Conservation (phyloP, 164 flowering plant genomes). For the Tinospora cordifolia region DNA sequence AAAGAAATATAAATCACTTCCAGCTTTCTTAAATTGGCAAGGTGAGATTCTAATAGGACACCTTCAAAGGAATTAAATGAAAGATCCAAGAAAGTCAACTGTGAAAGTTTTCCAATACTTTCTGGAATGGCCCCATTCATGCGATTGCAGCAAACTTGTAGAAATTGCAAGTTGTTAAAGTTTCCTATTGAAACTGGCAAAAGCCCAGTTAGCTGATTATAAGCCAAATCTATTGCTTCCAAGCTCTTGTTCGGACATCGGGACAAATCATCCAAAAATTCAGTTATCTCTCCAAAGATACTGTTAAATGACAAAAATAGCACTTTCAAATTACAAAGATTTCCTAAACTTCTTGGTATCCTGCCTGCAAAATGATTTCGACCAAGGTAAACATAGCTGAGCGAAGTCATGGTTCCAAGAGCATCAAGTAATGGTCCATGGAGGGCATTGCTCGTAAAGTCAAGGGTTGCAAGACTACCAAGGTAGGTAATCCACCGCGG, state of each 20-base stretch:
- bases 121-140: constrained; percentile 17
- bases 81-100: background rate
- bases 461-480: background rate
- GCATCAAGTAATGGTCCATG: background rate
- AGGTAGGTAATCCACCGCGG: constrained; percentile 1
- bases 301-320: background rate
- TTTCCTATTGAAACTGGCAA: background rate
- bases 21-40: constrained; percentile 8
- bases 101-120: constrained; percentile 17
- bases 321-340: background rate
- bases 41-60: constrained; percentile 12
- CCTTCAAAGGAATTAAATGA: constrained; percentile 12
- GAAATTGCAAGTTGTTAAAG: background rate
- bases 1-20: background rate
- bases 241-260: background rate
- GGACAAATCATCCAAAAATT: background rate
- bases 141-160: background rate
- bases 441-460: background rate
- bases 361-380: background rate
- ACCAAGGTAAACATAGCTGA: constrained; percentile 6
- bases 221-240: background rate
- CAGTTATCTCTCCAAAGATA: background rate
- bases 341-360: background rate
- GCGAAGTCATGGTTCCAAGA: background rate
- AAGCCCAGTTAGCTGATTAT: background rate